Evolutionary conservation across 2,329 filamentous ascomycete species (phyloP).

Genomic region (Echinosphaeria canescens): DNA sequence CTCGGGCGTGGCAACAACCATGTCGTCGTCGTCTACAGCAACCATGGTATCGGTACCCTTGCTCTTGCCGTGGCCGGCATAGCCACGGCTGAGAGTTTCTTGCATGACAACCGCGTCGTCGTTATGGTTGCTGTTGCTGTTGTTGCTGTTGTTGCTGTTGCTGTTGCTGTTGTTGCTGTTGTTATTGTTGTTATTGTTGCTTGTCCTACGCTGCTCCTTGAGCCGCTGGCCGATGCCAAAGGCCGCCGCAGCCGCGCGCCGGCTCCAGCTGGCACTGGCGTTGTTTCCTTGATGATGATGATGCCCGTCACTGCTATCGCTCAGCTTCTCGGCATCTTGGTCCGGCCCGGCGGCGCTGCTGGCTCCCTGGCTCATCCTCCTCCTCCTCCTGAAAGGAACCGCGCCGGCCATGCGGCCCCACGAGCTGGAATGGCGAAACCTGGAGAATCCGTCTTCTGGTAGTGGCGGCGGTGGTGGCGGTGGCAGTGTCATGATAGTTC

Average conservation of each 20-base stretch:
- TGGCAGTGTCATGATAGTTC: too few relatives aligned
- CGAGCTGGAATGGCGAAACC: conserved; percentile 2
- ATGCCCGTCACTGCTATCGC: not conserved
- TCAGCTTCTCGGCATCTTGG: not conserved
- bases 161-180: not conserved
- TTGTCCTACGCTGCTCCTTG: conserved; percentile 3
- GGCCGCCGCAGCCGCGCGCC: conserved; percentile 5
- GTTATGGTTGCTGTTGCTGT: not conserved
- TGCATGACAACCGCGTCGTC: not conserved
- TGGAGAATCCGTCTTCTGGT: not conserved
- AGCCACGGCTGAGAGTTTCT: conserved; percentile 2
- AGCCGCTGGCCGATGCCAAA: conserved; percentile 4
- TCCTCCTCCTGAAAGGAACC: not conserved
- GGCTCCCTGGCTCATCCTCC: not conserved
- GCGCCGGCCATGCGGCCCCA: conserved; percentile 1
- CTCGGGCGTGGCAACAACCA: too few relatives aligned
- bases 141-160: not conserved
- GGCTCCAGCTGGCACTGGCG: conserved; percentile 4
- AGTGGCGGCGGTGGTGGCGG: not conserved
- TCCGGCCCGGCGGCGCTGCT: too few relatives aligned
- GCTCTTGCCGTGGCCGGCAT: not conserved
- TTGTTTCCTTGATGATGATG: not conserved
- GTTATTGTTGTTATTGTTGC: not conserved
- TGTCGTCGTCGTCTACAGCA: too few relatives aligned
- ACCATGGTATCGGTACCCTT: too few relatives aligned